Evolutionary conservation across 768 basidiomycete species (phyloP).

Genomic region (Epithele typhae): DNA sequence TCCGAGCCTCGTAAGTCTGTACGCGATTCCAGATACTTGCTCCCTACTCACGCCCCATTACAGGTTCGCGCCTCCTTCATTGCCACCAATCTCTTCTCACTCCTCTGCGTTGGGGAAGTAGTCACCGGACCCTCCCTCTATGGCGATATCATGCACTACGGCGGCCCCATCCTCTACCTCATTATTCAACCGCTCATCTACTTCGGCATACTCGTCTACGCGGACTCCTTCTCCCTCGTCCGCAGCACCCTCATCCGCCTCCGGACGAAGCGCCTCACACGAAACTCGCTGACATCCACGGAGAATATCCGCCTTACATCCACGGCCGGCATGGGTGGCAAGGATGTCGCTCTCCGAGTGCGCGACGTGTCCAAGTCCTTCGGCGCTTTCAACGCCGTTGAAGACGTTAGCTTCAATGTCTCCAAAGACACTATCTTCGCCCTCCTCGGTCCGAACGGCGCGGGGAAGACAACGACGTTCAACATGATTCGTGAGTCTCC

Average conservation of each 20-base stretch:
- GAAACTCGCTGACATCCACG: constrained; percentile 7
- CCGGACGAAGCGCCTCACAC: too few relatives aligned
- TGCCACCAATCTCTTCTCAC: constrained; percentile 70
- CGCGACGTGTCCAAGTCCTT: constrained; percentile 61
- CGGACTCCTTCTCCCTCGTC: constrained; percentile 61
- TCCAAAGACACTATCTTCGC: constrained; percentile 62
- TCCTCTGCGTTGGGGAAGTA: constrained; percentile 58
- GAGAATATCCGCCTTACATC: constrained; percentile 40
- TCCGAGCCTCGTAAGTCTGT: constrained; percentile 53
- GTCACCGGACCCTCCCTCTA: constrained; percentile 42
- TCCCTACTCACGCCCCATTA: neutral
- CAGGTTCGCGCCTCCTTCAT: constrained; percentile 67
- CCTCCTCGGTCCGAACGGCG: constrained; percentile 77
- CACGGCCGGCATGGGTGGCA: constrained; percentile 43
- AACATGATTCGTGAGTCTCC: constrained; percentile 65
- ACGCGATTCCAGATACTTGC: neutral
- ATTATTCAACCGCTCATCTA: constrained; percentile 55
- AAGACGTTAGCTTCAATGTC: constrained; percentile 71
- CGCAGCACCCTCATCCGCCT: constrained; percentile 27
- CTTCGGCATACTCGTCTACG: constrained; percentile 62
- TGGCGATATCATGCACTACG: constrained; percentile 55
- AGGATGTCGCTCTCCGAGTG: constrained; percentile 58
- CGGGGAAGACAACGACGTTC: constrained; percentile 80
- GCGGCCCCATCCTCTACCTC: constrained; percentile 74
- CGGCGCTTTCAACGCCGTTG: constrained; percentile 39